Base-by-base conservation (phyloP, 495 filamentous ascomycete species). In the Tuber calosporum region DNA sequence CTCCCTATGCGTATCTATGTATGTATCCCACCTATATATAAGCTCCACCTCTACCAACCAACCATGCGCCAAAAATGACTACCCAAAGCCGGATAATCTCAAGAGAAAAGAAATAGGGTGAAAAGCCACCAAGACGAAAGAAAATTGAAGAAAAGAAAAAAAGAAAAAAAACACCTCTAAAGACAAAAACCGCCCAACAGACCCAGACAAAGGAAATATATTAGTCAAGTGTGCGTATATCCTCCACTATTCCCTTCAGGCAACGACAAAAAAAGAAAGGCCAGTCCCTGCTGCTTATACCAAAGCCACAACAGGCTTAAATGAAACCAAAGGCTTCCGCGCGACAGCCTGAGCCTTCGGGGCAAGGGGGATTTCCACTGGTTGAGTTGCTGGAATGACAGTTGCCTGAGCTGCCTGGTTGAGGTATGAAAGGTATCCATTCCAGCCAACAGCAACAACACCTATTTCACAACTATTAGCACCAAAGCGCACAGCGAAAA, bases 351-450 rank as follows among this genome's bases (percentile, higher is more conserved):
- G 53, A 11, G 13, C 53, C 9, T 62, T 62, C 2, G 53, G 53
- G 9, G 26, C 53, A 30, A 13, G 11, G n/a, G 53, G 53, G 9
- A 62, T 62, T 30, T 62, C 53, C 26, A 62, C 53, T 4, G 53
- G 53, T 2, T 62, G 53, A 30, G 53, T 62, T 62, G 53, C 53
- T 26, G 53, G 53, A 62, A 62, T 30, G 9, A 62, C 26, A 30
- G 53, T 62, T 5, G 53, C 15, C 53, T 62, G 53, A 62, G n/a
- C n/a, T 62, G 53, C 41, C 73, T 79, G 87, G 76, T 96, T 97
- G 81, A 97, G 83, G 83, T 88, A 91, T 71, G 88, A 90, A 75
- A 97, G 79, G 85, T 97, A 97, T 4, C 91, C 92, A 84, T 97
- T 94, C 93, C 93, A 97, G 1, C 92, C 91, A 67, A 96, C 89